Evolutionary conservation across 2,329 filamentous ascomycete species (phyloP).

Genomic region (Ceratocystis papillata): DNA sequence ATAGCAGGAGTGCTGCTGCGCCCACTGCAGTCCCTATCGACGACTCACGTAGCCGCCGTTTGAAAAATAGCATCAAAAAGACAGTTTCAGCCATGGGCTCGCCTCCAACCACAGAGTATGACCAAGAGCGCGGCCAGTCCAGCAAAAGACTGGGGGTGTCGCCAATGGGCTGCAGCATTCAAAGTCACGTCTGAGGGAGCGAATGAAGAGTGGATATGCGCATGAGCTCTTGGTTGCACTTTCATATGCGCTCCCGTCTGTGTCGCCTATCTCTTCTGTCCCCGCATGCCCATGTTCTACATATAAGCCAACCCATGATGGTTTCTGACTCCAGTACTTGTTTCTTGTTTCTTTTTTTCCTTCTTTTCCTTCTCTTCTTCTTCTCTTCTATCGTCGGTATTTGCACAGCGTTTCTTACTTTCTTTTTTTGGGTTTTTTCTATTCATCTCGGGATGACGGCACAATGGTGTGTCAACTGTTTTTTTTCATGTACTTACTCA

Average conservation of each 20-base stretch:
- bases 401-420: not conserved
- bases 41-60: slow-evolving; percentile 19
- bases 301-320: not conserved
- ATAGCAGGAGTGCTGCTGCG: not conserved
- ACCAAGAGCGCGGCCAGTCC: slow-evolving; percentile 23
- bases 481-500: not conserved
- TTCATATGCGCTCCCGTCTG: not conserved
- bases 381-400: not conserved
- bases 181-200: slow-evolving; percentile 22
- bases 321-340: not conserved
- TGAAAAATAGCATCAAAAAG: slow-evolving; percentile 24
- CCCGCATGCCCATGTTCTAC: not conserved
- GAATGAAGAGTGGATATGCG: not conserved
- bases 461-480: slow-evolving; percentile 7
- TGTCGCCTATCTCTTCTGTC: not conserved
- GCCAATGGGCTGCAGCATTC: slow-evolving; percentile 21
- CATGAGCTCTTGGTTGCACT: no score
- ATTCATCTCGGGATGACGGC: slow-evolving; percentile 16
- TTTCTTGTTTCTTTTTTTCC: not conserved
- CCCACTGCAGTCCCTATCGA: slow-evolving; percentile 1
- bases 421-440: slow-evolving; percentile 5
- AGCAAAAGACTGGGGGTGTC: slow-evolving; percentile 24
- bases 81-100: slow-evolving; percentile 25
- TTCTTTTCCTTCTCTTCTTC: not conserved
- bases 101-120: slow-evolving; percentile 24